A percentile compares a stretch with the other conserved stretches of the same genome.
Evolutionary conservation across 2,329 filamentous ascomycete genomes (phyloP).

Genomic region (Aspergillus sojae): DNA sequence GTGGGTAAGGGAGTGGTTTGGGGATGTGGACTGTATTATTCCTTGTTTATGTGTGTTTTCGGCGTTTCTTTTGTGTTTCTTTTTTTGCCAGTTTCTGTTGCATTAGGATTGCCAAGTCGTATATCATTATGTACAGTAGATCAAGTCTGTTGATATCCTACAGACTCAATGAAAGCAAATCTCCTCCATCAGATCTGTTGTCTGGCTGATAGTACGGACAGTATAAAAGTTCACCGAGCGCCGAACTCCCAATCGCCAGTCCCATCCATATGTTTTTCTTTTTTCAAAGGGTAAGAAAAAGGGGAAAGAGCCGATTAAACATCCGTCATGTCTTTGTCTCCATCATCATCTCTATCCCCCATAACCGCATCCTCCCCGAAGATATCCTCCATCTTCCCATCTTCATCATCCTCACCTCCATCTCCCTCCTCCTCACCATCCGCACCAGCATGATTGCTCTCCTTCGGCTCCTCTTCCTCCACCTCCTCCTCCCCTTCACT

Average conservation of each 20-base stretch:
- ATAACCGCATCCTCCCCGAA: slow-evolving; percentile 48
- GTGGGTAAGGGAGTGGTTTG: background rate
- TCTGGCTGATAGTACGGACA: background rate
- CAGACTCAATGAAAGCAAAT: slow-evolving; percentile 5
- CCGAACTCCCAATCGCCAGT: slow-evolving; percentile 8
- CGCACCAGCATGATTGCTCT: slow-evolving; percentile 23
- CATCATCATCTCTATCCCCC: slow-evolving; percentile 37
- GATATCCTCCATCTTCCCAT: slow-evolving; percentile 52
- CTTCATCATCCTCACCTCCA: slow-evolving; percentile 42
- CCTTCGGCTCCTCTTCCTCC: slow-evolving; percentile 27
- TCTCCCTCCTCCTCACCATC: slow-evolving; percentile 38
- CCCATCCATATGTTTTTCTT: background rate
- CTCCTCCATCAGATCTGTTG: slow-evolving; percentile 1
- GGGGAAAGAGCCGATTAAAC: slow-evolving; percentile 28
- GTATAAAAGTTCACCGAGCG: slow-evolving; percentile 6
- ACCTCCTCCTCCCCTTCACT: slow-evolving; percentile 54
- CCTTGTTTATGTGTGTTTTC: background rate
- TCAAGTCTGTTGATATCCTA: slow-evolving; percentile 1
- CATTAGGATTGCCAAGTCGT: slow-evolving; percentile 6
- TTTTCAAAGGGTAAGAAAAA: background rate
- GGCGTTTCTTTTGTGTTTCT: background rate
- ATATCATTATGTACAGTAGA: slow-evolving; percentile 18
- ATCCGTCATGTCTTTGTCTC: slow-evolving; percentile 48
- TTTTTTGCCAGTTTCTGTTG: background rate
- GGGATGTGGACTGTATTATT: background rate